Percentiles rank a stretch among this genome's conserved stretches.
Conservation (phyloP, 2,329 filamentous ascomycete species). For the Scedosporium boydii region DNA sequence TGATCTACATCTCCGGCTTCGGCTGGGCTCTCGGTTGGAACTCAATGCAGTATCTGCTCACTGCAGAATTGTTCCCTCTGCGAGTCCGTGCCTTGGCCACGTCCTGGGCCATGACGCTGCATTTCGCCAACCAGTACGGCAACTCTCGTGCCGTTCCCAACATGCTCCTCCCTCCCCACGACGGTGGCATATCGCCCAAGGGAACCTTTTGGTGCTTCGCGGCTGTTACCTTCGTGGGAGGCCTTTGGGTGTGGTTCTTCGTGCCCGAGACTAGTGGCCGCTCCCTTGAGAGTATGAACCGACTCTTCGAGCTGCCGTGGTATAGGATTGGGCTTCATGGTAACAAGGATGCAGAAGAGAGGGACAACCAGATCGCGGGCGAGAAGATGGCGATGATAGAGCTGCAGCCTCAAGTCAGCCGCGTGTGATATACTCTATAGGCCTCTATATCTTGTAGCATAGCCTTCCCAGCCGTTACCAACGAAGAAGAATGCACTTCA, state of each 20-base stretch:
- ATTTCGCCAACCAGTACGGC: constrained; percentile 72
- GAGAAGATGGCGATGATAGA: background rate
- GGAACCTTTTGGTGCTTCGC: constrained; percentile 75
- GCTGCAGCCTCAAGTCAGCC: background rate
- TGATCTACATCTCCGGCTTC: constrained; percentile 62
- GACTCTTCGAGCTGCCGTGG: constrained; percentile 64
- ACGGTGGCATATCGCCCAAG: constrained; percentile 43
- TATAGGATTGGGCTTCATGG: constrained; percentile 57
- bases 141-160: constrained; percentile 66
- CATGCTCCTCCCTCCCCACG: constrained; percentile 49
- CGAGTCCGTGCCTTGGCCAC: constrained; percentile 63
- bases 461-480: no score
- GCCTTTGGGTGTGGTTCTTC: constrained; percentile 61
- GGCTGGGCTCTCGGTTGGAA: constrained; percentile 69
- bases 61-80: constrained; percentile 68
- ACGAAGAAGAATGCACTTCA: no score
- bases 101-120: constrained; percentile 65
- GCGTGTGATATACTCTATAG: background rate
- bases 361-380: background rate
- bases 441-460: no score
- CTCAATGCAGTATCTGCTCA: constrained; percentile 69
- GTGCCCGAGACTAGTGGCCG: constrained; percentile 63
- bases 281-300: constrained; percentile 61
- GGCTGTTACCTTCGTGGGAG: constrained; percentile 56
- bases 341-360: constrained; percentile 38